These are phyloP conservation scores for Dorcoceras hygrometricum DNA, from an alignment of 257 asterid species.

Conservation along the genomic window DNA sequence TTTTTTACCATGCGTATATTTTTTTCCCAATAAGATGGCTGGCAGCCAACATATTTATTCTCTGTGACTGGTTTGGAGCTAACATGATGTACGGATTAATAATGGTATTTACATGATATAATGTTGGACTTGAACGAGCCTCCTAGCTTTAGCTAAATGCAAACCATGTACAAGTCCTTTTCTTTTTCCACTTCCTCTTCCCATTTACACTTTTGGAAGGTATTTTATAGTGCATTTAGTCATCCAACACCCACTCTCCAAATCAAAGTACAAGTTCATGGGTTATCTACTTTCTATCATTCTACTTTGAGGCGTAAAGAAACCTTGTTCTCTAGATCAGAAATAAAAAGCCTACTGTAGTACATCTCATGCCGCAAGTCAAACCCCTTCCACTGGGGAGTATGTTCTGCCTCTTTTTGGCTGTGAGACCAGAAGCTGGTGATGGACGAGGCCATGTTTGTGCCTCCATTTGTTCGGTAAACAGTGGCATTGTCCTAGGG, in stretches of 20 bases:
- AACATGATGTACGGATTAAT: not conserved
- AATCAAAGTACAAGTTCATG: not conserved
- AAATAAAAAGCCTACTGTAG: not conserved
- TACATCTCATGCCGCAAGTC: not conserved
- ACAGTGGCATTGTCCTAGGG: conserved; percentile 43
- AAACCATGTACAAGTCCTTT: too few species aligned
- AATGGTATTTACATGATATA: not conserved
- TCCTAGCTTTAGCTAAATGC: not conserved
- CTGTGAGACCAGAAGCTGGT: conserved; percentile 46
- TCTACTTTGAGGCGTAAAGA: not conserved
- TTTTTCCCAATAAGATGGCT: not conserved
- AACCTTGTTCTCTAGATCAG: not conserved
- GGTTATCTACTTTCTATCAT: not conserved
- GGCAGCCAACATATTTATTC: not conserved
- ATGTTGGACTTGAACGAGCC: not conserved
- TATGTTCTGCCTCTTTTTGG: conserved; percentile 48
- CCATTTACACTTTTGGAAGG: not conserved
- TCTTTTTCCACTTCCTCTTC: not conserved
- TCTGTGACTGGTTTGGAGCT: not conserved
- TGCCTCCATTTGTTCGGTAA: conserved; percentile 42
- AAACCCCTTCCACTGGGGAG: conserved; percentile 41
- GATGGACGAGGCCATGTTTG: conserved; percentile 50
- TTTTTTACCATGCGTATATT: not conserved
- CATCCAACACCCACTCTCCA: not conserved
- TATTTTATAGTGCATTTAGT: not conserved